Evolutionary conservation across 2,329 filamentous ascomycete genomes (phyloP), one percentile per base, ranked within the genome.

Genomic region (Clarireedia paspali): DNA sequence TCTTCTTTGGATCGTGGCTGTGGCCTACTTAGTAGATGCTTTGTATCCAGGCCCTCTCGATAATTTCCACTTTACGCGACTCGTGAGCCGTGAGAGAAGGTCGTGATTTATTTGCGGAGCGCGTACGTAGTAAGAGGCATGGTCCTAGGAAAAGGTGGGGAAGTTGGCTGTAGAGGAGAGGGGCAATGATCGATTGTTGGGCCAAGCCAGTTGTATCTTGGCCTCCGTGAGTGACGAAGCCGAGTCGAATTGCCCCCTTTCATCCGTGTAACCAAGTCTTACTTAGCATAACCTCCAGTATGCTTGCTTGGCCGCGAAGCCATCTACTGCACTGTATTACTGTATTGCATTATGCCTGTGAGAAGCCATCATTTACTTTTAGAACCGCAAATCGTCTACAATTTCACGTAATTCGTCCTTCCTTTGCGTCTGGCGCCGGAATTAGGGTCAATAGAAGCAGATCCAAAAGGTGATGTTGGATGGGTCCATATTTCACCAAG

Each of bases 1-100:
- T 23, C 24, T 30, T 10, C 50, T 27, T 53, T 40, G 30, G 30
- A 20, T 36, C 14, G 39, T 42, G 39, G 17, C 30, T 34, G 30
- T 42, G 14, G 17, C 15, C 39, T 42, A 42, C 39, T 10, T 42
- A 42, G 39, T 7, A 6, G 20, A 20, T 26, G n/a, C 7, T 6
- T 12, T 46, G 17, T 24, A 46, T 24, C 45, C 15, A 5, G 20
- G 20, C n/a, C 26, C 45, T 42, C 17, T 54, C 17, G 42, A 24
- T 46, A 9, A 23, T 47, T 49, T 54, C 26, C 52, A 54, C 45
- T 54, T 42, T 49, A 54, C 45, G 26, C 45, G 45, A 27, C 24
- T 42, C 52, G 52, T 40, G 45, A 54, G 27, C 39, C 30, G 26
- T 47, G 36, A 27, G n/a, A 30, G n/a, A 45, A 42, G 9, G 38